Evolutionary conservation across 192 early-diverging fungal genomes (phyloP), one percentile per base, ranked within the genome.

Genomic region (Entomortierella parvispora): DNA sequence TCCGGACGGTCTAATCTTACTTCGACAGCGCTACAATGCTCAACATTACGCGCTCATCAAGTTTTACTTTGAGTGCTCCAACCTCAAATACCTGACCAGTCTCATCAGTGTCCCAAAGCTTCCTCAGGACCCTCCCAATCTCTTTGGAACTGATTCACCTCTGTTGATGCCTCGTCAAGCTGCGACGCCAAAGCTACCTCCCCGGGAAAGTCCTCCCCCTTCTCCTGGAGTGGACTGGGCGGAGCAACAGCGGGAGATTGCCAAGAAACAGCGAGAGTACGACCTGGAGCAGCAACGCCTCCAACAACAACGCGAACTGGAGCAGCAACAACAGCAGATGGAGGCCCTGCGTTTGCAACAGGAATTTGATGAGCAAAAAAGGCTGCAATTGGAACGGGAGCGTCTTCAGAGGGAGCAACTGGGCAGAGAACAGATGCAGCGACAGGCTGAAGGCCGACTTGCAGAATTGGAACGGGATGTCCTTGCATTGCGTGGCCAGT

Each of bases 1-100:
- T 25, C 86, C 90, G 40, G 93, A 96, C 57, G 96, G 96, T 1
- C 83, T 98, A 33, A 90, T 85, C 23, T 95, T 94, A 7, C 82
- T 99, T 69, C 87, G 96, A 37, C 87, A 90, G 57, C 86, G 94
- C 32, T 97, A 93, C 82, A 95, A 95, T 71, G 68, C 79, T 14
- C 87, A 91, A 63, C 95, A 97, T 81, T 93, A 95, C 66, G 85
- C 83, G 10, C 76, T 99, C 58, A 84, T 93, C 65, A 87, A 89
- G 62, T 99, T 97, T 78, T 99, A 99, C 83, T 84, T 88, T 74
- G 92, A 96, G 52, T 95, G 94, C 70, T 90, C 90, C 26, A 90
- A 90, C 46, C 72, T 97, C 22, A 88, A 89, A 59, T 97, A 97
- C 82, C 79, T 97, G 37, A 96, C 94, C 15, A 95, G 93, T 47